These are phyloP conservation scores for Basipetospora chlamydospora DNA, from an alignment of 2,329 filamentous ascomycete genomes.

Conservation along the genomic window DNA sequence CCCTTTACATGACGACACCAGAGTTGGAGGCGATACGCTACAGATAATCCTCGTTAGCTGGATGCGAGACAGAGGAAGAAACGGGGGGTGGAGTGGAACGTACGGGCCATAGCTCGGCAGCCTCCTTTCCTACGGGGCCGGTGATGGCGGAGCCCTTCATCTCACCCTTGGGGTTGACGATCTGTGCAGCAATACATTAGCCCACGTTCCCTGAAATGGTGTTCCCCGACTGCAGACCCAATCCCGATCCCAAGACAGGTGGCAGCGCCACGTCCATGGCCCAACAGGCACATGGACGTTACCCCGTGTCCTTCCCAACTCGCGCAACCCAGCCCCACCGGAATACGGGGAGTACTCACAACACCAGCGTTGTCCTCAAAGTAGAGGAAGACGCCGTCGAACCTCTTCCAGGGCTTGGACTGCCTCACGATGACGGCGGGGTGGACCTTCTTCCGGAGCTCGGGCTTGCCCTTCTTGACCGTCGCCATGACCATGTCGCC, in stretches of 20 bases:
- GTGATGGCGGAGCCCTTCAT: slow-evolving; percentile 99
- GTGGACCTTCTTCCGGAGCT: slow-evolving; percentile 99
- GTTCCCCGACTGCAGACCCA: too few species aligned
- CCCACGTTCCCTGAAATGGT: too few species aligned
- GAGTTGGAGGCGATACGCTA: slow-evolving; percentile 99
- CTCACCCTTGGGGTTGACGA: slow-evolving; percentile 99
- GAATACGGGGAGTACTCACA: slow-evolving; percentile 49
- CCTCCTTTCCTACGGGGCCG: slow-evolving; percentile 98
- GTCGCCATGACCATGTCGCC: slow-evolving; percentile 99
- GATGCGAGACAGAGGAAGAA: background rate
- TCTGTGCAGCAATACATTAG: slow-evolving; percentile 46
- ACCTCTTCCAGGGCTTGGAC: slow-evolving; percentile 98
- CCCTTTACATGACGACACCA: slow-evolving; percentile 95
- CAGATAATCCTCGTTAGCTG: slow-evolving; percentile 16
- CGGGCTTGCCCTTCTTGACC: slow-evolving; percentile 99
- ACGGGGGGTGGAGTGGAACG: slow-evolving; percentile 22
- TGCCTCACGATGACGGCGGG: slow-evolving; percentile 97
- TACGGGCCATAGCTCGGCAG: slow-evolving; percentile 98
- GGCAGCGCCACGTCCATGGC: too few species aligned
- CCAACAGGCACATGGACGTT: too few species aligned
- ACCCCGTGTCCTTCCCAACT: too few species aligned
- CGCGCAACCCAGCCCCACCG: too few species aligned
- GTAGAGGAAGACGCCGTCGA: slow-evolving; percentile 97
- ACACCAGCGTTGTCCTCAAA: slow-evolving; percentile 99
- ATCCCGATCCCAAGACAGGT: too few species aligned